These are phyloP conservation scores for Hypoxylon lenormandii DNA, from an alignment of 495 filamentous ascomycete genomes.

Conservation along the genomic window DNA sequence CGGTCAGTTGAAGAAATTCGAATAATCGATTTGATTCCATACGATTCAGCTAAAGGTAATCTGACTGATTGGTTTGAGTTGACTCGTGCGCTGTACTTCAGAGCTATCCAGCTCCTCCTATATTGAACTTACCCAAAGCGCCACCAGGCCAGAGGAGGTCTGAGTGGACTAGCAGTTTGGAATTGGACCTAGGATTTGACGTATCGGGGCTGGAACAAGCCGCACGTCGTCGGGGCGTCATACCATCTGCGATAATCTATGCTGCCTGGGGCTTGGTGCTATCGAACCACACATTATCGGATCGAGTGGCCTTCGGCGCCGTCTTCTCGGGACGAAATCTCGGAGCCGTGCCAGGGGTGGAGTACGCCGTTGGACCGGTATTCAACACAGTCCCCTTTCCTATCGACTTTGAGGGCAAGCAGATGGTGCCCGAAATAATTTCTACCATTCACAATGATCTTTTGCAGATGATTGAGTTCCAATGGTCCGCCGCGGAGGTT, in stretches of 20 bases:
- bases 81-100: too few relatives aligned
- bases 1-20: too few relatives aligned
- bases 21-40: too few relatives aligned
- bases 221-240: constrained; percentile 2
- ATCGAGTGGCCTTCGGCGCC: constrained; percentile 40
- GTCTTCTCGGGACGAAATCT: constrained; percentile 48
- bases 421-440: constrained; percentile 9
- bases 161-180: constrained; percentile 7
- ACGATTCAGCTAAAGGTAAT: too few relatives aligned
- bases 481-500: constrained; percentile 1
- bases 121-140: not conserved
- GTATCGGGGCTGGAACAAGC: not conserved
- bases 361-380: constrained; percentile 49
- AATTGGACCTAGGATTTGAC: constrained; percentile 8
- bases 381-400: constrained; percentile 46
- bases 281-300: constrained; percentile 33
- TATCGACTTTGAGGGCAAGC: constrained; percentile 9
- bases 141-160: not conserved
- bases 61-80: too few relatives aligned
- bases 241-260: constrained; percentile 26
- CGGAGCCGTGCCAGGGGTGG: constrained; percentile 20
- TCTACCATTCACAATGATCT: constrained; percentile 13
- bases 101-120: constrained; percentile 2
- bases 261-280: constrained; percentile 49
- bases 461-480: constrained; percentile 10